Conservation (phyloP, 345 rosid genomes). For the Populus nigra region DNA sequence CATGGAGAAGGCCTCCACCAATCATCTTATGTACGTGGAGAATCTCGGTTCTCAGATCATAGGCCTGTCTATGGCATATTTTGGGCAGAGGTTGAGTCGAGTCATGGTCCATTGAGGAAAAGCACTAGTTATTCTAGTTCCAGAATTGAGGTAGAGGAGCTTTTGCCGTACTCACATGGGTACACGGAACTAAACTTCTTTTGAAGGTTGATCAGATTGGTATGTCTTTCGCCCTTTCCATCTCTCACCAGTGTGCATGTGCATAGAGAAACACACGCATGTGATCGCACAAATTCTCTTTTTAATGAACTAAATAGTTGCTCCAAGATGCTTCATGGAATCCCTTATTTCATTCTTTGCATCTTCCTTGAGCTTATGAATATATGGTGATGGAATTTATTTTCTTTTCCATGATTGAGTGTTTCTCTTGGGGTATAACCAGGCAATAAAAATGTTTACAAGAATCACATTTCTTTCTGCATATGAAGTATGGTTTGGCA, state of each 20-base stretch:
- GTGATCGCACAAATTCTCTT: neutral
- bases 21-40: constrained; percentile 80
- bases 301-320: neutral
- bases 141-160: constrained; percentile 88
- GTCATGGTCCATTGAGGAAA: constrained; percentile 67
- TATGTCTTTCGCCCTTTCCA: neutral
- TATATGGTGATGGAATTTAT: neutral
- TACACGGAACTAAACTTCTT: constrained; percentile 93
- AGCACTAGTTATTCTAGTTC: constrained; percentile 69
- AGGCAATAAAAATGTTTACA: constrained; percentile 13
- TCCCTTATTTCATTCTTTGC: neutral
- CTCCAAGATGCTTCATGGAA: neutral
- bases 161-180: constrained; percentile 80
- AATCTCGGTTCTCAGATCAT: constrained; percentile 94
- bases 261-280: neutral
- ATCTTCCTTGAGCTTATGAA: neutral
- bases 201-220: constrained; percentile 35
- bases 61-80: constrained; percentile 95
- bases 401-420: constrained; percentile 4
- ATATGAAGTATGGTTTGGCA: constrained; percentile 10
- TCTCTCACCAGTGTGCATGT: neutral
- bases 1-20: constrained; percentile 95
- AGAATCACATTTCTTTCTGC: constrained; percentile 16
- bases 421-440: constrained; percentile 10
- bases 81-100: constrained; percentile 87